Evolutionary conservation across 768 basidiomycete genomes (phyloP).

Genomic region (Leccinum incarnatum): DNA sequence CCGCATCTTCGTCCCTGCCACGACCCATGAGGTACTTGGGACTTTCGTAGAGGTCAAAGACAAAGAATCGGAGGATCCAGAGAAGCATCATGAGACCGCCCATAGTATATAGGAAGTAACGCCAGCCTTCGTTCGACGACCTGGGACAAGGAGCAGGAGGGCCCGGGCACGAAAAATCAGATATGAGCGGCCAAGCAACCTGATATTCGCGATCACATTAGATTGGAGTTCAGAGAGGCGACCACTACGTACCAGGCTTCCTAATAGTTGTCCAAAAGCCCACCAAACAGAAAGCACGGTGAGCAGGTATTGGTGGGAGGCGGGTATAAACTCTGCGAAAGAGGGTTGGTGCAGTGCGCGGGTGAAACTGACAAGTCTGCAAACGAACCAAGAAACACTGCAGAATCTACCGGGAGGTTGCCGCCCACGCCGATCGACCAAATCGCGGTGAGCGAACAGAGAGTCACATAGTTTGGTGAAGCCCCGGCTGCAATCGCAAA

Average conservation of each 20-base stretch:
- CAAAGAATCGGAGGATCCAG: conserved; percentile 60
- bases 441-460: conserved; percentile 48
- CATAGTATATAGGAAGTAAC: conserved; percentile 72
- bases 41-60: conserved; percentile 66
- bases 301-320: conserved; percentile 71
- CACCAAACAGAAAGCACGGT: conserved; percentile 79
- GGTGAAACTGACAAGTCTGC: background rate
- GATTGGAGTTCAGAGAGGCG: background rate
- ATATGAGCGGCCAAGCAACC: conserved; percentile 72
- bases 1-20: conserved; percentile 59
- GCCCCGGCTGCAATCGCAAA: conserved; percentile 66
- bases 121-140: conserved; percentile 66
- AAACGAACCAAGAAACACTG: conserved; percentile 64
- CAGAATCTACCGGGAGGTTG: conserved; percentile 72
- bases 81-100: conserved; percentile 67
- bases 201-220: conserved; percentile 17
- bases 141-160: conserved; percentile 49
- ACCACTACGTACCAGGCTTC: conserved; percentile 38
- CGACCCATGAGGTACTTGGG: conserved; percentile 73
- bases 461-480: conserved; percentile 48
- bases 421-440: conserved; percentile 66
- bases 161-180: conserved; percentile 59
- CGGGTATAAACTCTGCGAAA: conserved; percentile 60
- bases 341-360: background rate
- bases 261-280: conserved; percentile 72